These are phyloP conservation scores for Tripidium arundinaceum DNA, from an alignment of 202 grass and related monocot species.

Conservation along the genomic window DNA sequence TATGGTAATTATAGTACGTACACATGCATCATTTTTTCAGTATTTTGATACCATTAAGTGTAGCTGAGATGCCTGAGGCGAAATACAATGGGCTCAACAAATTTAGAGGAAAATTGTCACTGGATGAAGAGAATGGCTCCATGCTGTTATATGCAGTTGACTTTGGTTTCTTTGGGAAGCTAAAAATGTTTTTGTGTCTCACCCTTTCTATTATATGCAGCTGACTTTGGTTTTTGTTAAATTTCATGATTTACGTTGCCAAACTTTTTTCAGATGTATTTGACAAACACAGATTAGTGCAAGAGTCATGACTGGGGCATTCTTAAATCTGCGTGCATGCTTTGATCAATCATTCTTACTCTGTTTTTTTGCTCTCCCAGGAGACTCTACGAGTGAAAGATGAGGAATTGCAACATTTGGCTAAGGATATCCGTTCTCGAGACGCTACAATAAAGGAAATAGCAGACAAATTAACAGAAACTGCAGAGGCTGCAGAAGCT, in stretches of 20 bases:
- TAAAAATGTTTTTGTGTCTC: background rate
- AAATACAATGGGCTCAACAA: background rate
- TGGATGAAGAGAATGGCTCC: background rate
- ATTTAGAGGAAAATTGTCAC: background rate
- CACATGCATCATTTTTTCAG: background rate
- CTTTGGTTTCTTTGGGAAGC: slow-evolving; percentile 1
- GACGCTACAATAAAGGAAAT: slow-evolving; percentile 87
- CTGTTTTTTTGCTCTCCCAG: slow-evolving; percentile 34
- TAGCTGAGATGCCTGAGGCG: slow-evolving; percentile 13
- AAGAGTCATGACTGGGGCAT: too few species aligned
- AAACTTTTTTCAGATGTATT: slow-evolving; percentile 25
- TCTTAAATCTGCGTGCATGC: background rate
- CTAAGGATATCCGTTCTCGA: slow-evolving; percentile 79
- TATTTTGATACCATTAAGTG: background rate
- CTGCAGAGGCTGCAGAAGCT: slow-evolving; percentile 77
- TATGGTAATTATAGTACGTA: slow-evolving; percentile 2
- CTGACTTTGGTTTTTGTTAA: too few species aligned
- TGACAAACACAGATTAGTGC: background rate
- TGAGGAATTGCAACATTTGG: slow-evolving; percentile 87
- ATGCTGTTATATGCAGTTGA: background rate
- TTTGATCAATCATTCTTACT: background rate
- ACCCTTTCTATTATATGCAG: slow-evolving; percentile 10
- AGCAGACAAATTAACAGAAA: slow-evolving; percentile 85
- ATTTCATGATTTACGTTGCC: slow-evolving; percentile 6
- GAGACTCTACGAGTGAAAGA: slow-evolving; percentile 95